Base-by-base conservation (phyloP, 2,329 filamentous ascomycete genomes). In the Moelleriella libera region DNA sequence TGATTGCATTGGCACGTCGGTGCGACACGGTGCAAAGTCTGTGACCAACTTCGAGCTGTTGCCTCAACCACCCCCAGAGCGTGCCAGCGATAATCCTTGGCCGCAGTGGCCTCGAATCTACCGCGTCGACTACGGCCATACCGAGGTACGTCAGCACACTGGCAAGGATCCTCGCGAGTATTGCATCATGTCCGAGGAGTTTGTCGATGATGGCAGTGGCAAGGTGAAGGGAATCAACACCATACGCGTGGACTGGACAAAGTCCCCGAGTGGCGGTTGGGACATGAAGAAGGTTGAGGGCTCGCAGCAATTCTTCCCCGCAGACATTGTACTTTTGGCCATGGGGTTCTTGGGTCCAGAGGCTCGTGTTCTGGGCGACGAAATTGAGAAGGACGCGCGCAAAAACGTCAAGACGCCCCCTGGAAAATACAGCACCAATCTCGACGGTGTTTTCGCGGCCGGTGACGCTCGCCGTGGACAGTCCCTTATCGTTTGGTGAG, bases 261-360 rank as follows among this genome's bases (percentile, higher is more conserved):
- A 89, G 74, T 87, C 82, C 47, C 76, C 86, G 30, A 82, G 79
- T 51, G 89, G 89, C 54, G 89, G 89, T 43, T 97, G 90, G 90
- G 90, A 96, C 68, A 96, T 97, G 88, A 95, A 95, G 77, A 90
- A 94, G 66, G 75, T 94, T 32, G 89, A 95, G 55, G 88, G 86
- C 39, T 90, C 85, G 51, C 85, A 94, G 71, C 82, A 96, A 63
- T 94, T 94, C 76, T 96, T 96, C 83, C 88, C 88, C 39, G 90
- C 90, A 30, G 90, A 97, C 60, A 78, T 97, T 41, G 89, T 97
- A 43, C 78, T 96, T 43, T 74, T 97, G 45, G 94, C 90, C 46
- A 96, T 97, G 90, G 90, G 90, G 62, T 97, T 97, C 83, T 70
- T 96, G 53, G 90, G 90, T 8, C 89, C 89, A 6, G 90, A 97